Evolutionary conservation across 345 rosid genomes (phyloP), one percentile per base, ranked within the genome.

Genomic region (Lumnitzera littorea): DNA sequence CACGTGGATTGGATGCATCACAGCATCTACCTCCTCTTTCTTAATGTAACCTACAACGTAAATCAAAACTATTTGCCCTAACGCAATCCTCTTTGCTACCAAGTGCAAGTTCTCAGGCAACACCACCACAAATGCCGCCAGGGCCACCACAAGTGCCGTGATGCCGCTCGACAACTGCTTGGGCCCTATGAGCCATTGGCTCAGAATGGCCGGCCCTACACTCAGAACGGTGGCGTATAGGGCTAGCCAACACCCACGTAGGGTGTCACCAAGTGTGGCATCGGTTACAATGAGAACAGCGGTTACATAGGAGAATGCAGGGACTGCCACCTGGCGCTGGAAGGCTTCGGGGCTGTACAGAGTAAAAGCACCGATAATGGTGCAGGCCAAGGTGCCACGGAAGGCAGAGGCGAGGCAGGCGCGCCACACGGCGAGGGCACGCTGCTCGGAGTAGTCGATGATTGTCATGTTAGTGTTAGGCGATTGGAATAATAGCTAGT

Each of bases 261-360:
- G 51, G 5, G 89, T 61, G 70, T 89, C 96, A 0, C 98, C 98
- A 17, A 89, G 56, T 4, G 91, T 80, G 56, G 96, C 91, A 13
- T 92, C 96, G 2, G 88, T 82, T 55, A 77, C 66, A 27, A 89
- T 61, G 24, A 89, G 84, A 48, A 89, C 74, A 31, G 68, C 82
- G 0, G 85, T 70, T 49, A 89, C 96, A 67, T 89, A 92, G 55
- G 96, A 80, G 58, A 89, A 92, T 17, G 98, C 86, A 0, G 98
- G 96, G 62, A 89, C 79, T 27, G 84, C 76, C 9, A 84, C 74
- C 48, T 69, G 74, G 50, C 66, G 75, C 29, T 14, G 70, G 66
- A 92, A 8, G 48, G 76, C 61, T 4, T 70, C 24, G 0, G 96
- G 96, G 11, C 96, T 91, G 60, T 83, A 82, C 11, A 92, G 76